These are phyloP conservation scores for Corinectria fuckeliana DNA, from an alignment of 2,329 filamentous ascomycete genomes.

Conservation along the genomic window DNA sequence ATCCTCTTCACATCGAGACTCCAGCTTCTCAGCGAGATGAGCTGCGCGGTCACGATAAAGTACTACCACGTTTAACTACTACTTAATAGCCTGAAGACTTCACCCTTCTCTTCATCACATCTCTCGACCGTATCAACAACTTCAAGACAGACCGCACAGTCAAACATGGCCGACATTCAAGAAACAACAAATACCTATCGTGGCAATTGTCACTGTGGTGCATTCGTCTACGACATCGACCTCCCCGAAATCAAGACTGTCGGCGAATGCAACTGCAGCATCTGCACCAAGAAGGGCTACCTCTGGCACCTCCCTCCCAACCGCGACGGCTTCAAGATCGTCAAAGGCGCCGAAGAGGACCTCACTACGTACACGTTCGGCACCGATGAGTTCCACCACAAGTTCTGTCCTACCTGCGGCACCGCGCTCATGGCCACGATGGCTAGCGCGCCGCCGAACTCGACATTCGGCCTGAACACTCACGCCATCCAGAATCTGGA, in stretches of 20 bases:
- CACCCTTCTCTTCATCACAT: neutral
- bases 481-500: conserved; percentile 53
- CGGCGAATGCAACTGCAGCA: conserved; percentile 70
- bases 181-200: conserved; percentile 51
- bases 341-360: conserved; percentile 52
- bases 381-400: conserved; percentile 47
- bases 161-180: conserved; percentile 15
- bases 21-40: neutral
- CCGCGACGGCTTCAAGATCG: conserved; percentile 47
- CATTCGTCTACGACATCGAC: conserved; percentile 57
- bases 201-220: conserved; percentile 64
- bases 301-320: conserved; percentile 45
- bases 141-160: neutral
- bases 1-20: neutral
- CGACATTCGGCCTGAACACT: conserved; percentile 49
- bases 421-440: conserved; percentile 48
- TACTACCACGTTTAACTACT: neutral
- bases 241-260: conserved; percentile 64
- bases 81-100: neutral
- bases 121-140: neutral
- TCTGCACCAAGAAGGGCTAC: conserved; percentile 61
- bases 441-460: conserved; percentile 37
- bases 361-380: conserved; percentile 55
- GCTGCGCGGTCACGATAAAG: neutral
- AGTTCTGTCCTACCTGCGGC: conserved; percentile 62